Evolutionary conservation across 176 grass and related monocot species (phyloP).

Genomic region (Ananas comosus): DNA sequence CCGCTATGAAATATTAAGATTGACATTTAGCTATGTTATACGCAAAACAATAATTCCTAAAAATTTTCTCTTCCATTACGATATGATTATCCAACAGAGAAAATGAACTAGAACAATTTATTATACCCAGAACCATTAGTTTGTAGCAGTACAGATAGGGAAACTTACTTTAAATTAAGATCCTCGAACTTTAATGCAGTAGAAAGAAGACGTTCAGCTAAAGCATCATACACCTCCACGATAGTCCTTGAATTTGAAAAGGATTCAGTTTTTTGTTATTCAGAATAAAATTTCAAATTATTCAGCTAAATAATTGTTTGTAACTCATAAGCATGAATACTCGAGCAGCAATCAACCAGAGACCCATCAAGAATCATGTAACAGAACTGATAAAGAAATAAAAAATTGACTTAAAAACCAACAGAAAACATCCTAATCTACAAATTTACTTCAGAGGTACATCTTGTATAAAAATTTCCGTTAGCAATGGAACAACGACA

Average conservation of each 20-base stretch:
- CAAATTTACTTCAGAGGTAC: not conserved
- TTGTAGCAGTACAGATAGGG: conserved; percentile 3
- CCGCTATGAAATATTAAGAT: no score
- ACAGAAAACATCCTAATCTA: not conserved
- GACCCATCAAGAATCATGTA: not conserved
- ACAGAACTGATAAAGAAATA: not conserved
- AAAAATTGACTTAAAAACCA: not conserved
- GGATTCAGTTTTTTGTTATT: not conserved
- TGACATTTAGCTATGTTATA: no score
- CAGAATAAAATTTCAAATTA: conserved; percentile 10
- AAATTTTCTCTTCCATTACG: no score
- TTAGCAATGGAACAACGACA: not conserved
- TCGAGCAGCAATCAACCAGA: not conserved
- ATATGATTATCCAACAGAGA: no score
- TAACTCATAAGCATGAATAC: conserved; percentile 5
- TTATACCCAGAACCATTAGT: not conserved
- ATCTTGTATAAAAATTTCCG: not conserved
- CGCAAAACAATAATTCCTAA: no score
- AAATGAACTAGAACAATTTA: no score
- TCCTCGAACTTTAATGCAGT: conserved; percentile 28
- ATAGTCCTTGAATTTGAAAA: conserved; percentile 51
- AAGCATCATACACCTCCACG: conserved; percentile 67
- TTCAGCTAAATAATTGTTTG: conserved; percentile 2
- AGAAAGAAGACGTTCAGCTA: conserved; percentile 67
- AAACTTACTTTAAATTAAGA: conserved; percentile 62